Base-by-base conservation (phyloP, 768 basidiomycete genomes). In the Leccinum olivaceopallidum region DNA sequence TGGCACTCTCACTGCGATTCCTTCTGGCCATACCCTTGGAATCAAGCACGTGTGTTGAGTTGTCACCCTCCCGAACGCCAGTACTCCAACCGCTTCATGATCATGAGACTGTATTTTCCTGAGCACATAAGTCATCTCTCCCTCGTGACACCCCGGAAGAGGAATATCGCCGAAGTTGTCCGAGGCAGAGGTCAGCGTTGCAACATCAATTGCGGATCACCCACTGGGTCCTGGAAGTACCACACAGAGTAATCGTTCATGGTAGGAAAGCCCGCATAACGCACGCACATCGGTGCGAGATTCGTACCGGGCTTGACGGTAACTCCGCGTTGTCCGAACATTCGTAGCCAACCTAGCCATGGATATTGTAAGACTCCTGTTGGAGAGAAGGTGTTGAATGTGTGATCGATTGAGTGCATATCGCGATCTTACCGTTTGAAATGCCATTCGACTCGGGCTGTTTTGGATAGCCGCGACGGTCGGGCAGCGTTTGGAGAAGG, bases 391-490 rank as follows among this genome's bases (percentile, higher is more conserved):
- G 18, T 42, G 37, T 39, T 39, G 16, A 8, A 42, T 9, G 1
- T 3, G 10, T 18, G 42, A 44, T 44, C 42, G 18, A 44, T 44
- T 44, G 42, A n/a, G 42, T 20, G 9, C 18, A 20, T 5, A 44
- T 44, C 42, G n/a, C 42, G 42, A 44, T 44, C 42, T 44, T 44
- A 44, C n/a, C n/a, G n/a, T 44, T 44, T 44, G 42, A 44, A 44
- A 44, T 44, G 42, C n/a, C 42, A 44, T 44, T 44, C 42, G n/a
- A 48, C 36, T 36, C 13, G 36, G 47, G 47, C 2, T n/a, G 20
- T 51, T 28, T 61, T 28, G n/a, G 53, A 22, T 50, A 55, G 37
- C 50, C 54, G 51, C 59, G 64, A 62, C 37, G 36, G 54, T 63
- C 55, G 65, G 60, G 37, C 37, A 36, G 39, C 55, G 20, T 57